Percentiles rank a stretch among this genome's conserved stretches.
These are phyloP conservation scores for Phytophthora tubulina DNA, from an alignment of 352 stramenopile genomes.

Conservation along the genomic window DNA sequence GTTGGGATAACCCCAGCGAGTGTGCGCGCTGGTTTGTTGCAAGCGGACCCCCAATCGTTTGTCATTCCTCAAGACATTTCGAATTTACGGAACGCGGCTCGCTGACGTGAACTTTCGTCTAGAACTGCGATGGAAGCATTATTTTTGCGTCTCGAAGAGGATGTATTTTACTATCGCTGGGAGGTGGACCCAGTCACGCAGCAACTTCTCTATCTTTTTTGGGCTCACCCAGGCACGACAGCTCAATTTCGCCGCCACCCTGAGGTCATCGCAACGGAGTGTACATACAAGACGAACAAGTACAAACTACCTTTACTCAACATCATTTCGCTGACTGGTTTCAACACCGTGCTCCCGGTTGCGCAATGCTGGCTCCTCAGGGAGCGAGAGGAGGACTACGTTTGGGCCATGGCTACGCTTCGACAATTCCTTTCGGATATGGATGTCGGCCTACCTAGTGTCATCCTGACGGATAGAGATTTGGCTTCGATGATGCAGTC, in stretches of 20 bases:
- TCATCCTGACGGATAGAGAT: background rate
- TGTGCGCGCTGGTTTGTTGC: background rate
- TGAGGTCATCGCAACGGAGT: slow-evolving; percentile 1
- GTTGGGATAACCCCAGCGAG: background rate
- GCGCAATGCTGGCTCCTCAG: background rate
- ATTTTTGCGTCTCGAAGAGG: background rate
- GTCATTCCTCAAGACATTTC: background rate
- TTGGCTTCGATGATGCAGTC: background rate
- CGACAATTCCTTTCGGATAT: background rate
- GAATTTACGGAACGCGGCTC: background rate
- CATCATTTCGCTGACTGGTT: background rate
- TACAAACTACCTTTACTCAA: background rate
- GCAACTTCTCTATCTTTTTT: background rate
- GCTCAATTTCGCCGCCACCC: slow-evolving; percentile 7
- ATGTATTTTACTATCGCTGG: background rate
- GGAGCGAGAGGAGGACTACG: background rate
- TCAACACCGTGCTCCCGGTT: background rate
- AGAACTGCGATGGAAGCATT: background rate
- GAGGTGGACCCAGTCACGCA: background rate
- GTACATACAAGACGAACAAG: background rate
- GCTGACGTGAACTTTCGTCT: background rate
- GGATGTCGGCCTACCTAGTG: background rate
- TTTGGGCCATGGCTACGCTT: background rate
- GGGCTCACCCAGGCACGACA: background rate
- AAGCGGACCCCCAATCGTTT: background rate